phyloP scores from a whole-genome alignment of 306 rosid species.

The Cercis canadensis region DNA sequence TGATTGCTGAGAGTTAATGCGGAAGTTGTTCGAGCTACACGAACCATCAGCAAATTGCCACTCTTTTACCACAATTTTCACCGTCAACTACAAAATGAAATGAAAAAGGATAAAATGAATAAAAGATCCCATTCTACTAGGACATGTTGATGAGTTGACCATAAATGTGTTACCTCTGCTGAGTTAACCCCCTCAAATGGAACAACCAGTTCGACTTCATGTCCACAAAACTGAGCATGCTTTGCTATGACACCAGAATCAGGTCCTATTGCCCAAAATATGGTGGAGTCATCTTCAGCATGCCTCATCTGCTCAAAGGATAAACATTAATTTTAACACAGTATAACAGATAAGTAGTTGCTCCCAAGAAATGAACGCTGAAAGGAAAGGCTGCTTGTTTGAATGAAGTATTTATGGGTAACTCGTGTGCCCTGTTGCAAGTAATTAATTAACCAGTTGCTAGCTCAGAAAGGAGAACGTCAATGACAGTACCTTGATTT shows the following conservation, averaged over 20 bases:
- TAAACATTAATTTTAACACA: slow-evolving; percentile 33
- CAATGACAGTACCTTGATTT: slow-evolving; percentile 72
- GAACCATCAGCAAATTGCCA: slow-evolving; percentile 98
- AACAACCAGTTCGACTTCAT: slow-evolving; percentile 88
- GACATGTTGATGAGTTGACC: too few relatives aligned
- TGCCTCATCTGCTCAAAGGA: slow-evolving; percentile 72
- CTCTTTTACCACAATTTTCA: slow-evolving; percentile 75
- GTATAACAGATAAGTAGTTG: slow-evolving; percentile 22
- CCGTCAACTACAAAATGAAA: slow-evolving; percentile 68
- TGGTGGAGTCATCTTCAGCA: slow-evolving; percentile 89
- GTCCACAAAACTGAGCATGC: slow-evolving; percentile 69
- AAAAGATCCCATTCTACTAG: slow-evolving; percentile 2
- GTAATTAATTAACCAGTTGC: slow-evolving; percentile 15
- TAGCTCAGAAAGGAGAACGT: slow-evolving; percentile 30
- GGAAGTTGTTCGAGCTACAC: slow-evolving; percentile 57
- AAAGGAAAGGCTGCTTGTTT: not conserved
- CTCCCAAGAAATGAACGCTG: slow-evolving; percentile 14
- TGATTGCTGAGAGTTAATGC: slow-evolving; percentile 49
- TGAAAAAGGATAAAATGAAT: slow-evolving; percentile 16
- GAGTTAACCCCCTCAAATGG: slow-evolving; percentile 84
- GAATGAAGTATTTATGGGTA: slow-evolving; percentile 20
- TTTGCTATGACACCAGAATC: slow-evolving; percentile 82
- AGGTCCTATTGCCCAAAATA: slow-evolving; percentile 88
- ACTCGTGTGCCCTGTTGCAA: slow-evolving; percentile 15
- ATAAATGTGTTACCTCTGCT: slow-evolving; percentile 68